Evolutionary conservation across 1,284 basidiomycete species (phyloP).

Genomic region (Ganoderma leucocontextum): DNA sequence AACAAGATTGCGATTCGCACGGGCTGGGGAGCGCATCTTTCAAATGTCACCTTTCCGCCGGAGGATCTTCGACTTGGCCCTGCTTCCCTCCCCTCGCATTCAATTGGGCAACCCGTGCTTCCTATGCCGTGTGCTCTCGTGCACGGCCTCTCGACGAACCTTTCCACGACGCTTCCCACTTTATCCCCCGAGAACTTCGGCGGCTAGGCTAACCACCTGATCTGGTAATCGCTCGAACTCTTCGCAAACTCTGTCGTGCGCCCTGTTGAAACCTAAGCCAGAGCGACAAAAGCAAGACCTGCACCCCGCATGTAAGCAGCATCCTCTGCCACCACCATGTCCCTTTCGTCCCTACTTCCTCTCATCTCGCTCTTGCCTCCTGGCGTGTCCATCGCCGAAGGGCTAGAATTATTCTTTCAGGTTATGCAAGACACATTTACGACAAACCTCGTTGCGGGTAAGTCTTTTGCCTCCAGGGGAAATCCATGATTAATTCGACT

Average conservation of each 20-base stretch:
- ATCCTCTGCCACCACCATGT: slow-evolving; percentile 7
- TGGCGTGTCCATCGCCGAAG: slow-evolving; percentile 7
- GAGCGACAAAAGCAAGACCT: slow-evolving; percentile 3
- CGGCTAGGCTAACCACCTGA: not conserved
- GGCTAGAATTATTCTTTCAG: slow-evolving; percentile 9
- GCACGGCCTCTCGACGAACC: not conserved
- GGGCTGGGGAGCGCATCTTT: not conserved
- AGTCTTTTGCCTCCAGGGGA: not conserved
- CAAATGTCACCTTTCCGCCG: not conserved
- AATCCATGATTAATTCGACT: not conserved
- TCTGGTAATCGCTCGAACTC: not conserved
- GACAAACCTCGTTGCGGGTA: slow-evolving; percentile 18
- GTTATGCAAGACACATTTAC: slow-evolving; percentile 16
- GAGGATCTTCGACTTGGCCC: not conserved
- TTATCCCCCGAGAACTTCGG: slow-evolving; percentile 2
- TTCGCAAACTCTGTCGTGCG: not conserved
- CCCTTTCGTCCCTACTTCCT: slow-evolving; percentile 2
- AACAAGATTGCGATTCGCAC: not conserved
- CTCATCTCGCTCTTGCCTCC: slow-evolving; percentile 9
- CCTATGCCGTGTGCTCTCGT: not conserved
- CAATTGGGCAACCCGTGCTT: not conserved
- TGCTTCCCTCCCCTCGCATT: not conserved
- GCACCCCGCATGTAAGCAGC: not conserved
- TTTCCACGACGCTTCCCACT: not conserved
- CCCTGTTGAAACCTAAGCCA: not conserved